These are phyloP conservation scores for Parachlorella kessleri DNA, from an alignment of 139 green algal species.

Conservation along the genomic window DNA sequence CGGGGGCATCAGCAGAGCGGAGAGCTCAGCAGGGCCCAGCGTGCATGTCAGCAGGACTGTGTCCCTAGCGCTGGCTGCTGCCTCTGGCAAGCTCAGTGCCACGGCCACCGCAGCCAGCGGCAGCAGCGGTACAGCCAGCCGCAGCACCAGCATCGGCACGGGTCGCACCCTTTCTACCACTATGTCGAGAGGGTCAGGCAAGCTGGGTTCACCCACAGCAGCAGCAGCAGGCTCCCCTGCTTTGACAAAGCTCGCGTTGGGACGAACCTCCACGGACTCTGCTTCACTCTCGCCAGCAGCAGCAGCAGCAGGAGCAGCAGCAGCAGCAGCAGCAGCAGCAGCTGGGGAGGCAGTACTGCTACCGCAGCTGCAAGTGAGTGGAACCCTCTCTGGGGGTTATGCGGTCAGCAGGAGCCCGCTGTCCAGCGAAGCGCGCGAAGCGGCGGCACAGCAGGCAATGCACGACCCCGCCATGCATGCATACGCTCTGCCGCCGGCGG, in stretches of 20 bases:
- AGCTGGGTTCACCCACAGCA: too few species aligned
- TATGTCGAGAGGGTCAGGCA: too few species aligned
- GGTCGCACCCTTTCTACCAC: not conserved
- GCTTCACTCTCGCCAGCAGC: not conserved
- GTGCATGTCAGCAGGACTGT: too few species aligned
- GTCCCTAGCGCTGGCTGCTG: too few species aligned
- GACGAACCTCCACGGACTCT: not conserved
- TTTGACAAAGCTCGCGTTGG: too few species aligned
- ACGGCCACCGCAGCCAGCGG: too few species aligned
- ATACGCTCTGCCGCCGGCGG: not conserved
- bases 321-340: not conserved
- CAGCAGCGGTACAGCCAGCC: not conserved
- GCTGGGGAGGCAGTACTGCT: not conserved
- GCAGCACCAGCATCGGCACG: not conserved
- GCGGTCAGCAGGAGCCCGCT: not conserved
- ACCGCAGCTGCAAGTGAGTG: too few species aligned
- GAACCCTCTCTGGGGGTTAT: too few species aligned
- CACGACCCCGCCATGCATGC: not conserved
- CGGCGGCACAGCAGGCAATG: constrained; percentile 10
- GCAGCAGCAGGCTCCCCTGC: too few species aligned
- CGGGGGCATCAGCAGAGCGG: too few species aligned
- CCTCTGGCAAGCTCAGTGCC: too few species aligned
- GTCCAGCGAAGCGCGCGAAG: not conserved
- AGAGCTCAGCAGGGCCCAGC: too few species aligned
- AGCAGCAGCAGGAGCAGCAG: not conserved